A percentile compares a stretch with the other conserved stretches of the same genome.
phyloP scores from a whole-genome alignment of 768 basidiomycete species.

The Leccinum pellstonianum region DNA sequence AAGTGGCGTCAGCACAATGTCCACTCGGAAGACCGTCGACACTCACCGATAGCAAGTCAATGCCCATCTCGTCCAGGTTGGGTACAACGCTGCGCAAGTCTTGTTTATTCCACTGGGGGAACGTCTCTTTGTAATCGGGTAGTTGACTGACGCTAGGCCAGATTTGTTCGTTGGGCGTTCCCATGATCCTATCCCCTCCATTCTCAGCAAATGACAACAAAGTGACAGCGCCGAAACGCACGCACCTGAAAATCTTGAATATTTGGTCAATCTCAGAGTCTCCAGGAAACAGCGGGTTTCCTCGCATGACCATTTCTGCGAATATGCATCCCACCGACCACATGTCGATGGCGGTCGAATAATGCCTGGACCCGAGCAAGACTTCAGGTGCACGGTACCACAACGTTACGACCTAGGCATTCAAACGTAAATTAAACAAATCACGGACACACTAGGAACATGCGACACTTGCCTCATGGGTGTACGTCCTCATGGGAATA shows the following conservation, averaged over 20 bases:
- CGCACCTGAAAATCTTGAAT: constrained; percentile 95
- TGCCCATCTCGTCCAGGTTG: constrained; percentile 70
- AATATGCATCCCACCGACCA: constrained; percentile 99
- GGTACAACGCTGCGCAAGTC: constrained; percentile 68
- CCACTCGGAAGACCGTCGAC: background rate
- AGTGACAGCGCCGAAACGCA: background rate
- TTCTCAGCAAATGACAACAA: constrained; percentile 1
- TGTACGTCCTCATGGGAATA: constrained; percentile 98
- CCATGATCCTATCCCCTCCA: constrained; percentile 66
- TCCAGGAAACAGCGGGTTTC: constrained; percentile 91
- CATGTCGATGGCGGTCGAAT: constrained; percentile 98
- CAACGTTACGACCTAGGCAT: constrained; percentile 86
- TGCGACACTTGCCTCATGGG: constrained; percentile 77
- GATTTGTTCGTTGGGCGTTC: constrained; percentile 85
- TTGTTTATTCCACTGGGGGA: constrained; percentile 90
- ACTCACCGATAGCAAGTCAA: constrained; percentile 74
- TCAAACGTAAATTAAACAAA: constrained; percentile 11
- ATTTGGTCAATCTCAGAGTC: constrained; percentile 99
- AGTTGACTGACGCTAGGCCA: constrained; percentile 91
- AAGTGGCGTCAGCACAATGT: constrained; percentile 2
- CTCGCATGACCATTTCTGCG: constrained; percentile 96
- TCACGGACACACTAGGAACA: background rate
- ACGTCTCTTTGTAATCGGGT: constrained; percentile 95
- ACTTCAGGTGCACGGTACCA: constrained; percentile 99
- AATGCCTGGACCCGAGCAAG: constrained; percentile 91